These are phyloP conservation scores for Tetrahymena elliotti DNA, from an alignment of 73 alveolate genomes.

Conservation along the genomic window DNA sequence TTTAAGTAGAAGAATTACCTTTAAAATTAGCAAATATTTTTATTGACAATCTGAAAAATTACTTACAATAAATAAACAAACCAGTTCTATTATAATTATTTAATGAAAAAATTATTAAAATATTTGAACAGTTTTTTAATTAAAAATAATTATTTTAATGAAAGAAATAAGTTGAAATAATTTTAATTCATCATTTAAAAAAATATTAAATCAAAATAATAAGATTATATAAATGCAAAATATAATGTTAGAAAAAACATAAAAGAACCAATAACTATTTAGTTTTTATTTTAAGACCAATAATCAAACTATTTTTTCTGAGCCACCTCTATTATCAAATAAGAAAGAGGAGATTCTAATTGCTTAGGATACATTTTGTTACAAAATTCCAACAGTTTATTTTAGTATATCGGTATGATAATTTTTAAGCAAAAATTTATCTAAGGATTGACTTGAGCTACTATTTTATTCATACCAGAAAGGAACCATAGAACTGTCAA, in stretches of 20 bases:
- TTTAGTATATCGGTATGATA: background rate
- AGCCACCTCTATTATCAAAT: background rate
- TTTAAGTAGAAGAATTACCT: background rate
- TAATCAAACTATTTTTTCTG: background rate
- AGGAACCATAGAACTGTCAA: background rate
- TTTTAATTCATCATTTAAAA: no score
- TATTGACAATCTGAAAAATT: background rate
- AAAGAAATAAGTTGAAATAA: no score
- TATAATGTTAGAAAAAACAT: background rate
- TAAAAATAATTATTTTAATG: no score
- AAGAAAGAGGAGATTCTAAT: background rate
- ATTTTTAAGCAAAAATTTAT: background rate
- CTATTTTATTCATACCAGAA: background rate
- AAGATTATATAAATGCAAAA: no score
- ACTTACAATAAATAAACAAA: no score
- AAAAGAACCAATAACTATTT: no score
- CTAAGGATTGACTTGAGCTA: background rate
- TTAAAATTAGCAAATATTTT: background rate
- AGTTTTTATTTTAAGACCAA: no score
- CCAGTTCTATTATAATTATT: no score
- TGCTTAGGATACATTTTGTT: background rate
- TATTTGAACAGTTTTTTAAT: no score
- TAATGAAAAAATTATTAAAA: no score
- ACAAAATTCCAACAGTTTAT: background rate
- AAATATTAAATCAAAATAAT: no score